Evolutionary conservation across 1,139 yeast genomes (phyloP).

Genomic region (Zygoascus sp.): DNA sequence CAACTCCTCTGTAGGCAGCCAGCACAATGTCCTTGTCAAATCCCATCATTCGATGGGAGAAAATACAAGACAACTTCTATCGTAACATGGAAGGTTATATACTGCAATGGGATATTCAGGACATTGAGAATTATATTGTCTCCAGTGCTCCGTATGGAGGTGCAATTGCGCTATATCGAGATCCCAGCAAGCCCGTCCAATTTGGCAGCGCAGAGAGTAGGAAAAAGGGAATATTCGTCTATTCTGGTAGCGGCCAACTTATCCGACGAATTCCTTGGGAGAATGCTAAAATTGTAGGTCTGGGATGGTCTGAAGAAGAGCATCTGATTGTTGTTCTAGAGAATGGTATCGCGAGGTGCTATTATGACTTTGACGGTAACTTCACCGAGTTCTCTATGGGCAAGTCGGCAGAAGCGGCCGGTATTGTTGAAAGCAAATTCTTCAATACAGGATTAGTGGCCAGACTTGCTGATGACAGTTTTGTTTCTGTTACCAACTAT

Average conservation of each 20-base stretch:
- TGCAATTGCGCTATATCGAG: conserved; percentile 39
- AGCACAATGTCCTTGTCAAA: conserved; percentile 18
- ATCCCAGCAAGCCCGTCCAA: conserved; percentile 26
- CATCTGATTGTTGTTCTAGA: conserved; percentile 58
- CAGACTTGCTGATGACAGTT: conserved; percentile 32
- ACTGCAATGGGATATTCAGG: conserved; percentile 33
- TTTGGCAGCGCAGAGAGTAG: conserved; percentile 28
- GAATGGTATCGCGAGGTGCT: conserved; percentile 59
- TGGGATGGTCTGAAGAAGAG: conserved; percentile 56
- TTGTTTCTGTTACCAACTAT: conserved; percentile 35
- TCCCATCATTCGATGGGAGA: conserved; percentile 34
- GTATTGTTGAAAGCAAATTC: conserved; percentile 38
- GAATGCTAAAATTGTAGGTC: conserved; percentile 49
- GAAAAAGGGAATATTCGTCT: conserved; percentile 41
- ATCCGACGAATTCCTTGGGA: conserved; percentile 47
- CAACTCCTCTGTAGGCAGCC: neutral
- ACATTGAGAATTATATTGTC: conserved; percentile 34
- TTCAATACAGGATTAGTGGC: conserved; percentile 40
- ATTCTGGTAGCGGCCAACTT: conserved; percentile 49
- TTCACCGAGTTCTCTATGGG: conserved; percentile 50
- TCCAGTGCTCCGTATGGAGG: conserved; percentile 45
- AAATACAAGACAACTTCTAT: conserved; percentile 34
- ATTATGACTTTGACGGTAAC: conserved; percentile 64
- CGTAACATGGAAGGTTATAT: conserved; percentile 35
- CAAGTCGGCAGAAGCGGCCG: conserved; percentile 36